Percentiles rank a stretch among this genome's conserved stretches.
phyloP scores from a whole-genome alignment of 2,329 filamentous ascomycete genomes.

The Pestalotiopsis fici region DNA sequence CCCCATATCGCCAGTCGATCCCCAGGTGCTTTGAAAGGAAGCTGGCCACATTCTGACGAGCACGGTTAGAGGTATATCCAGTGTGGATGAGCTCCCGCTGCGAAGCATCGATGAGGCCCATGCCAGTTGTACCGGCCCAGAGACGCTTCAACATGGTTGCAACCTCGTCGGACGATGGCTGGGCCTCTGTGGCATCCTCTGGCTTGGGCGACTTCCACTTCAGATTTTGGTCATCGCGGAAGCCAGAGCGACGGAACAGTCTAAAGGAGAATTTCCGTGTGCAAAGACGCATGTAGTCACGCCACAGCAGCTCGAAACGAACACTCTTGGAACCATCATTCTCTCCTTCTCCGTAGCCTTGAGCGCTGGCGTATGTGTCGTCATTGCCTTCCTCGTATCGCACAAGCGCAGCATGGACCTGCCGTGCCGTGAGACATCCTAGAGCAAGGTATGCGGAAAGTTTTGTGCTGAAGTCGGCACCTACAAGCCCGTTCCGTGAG shows the following conservation, averaged over 20 bases:
- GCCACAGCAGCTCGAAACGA: conserved; percentile 74
- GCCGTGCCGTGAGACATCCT: conserved; percentile 72
- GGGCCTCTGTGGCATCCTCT: conserved; percentile 30
- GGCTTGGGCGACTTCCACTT: conserved; percentile 50
- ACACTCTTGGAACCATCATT: conserved; percentile 71
- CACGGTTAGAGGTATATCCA: conserved; percentile 77
- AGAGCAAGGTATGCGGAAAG: conserved; percentile 73
- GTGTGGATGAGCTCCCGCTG: conserved; percentile 75
- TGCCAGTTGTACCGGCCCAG: conserved; percentile 69
- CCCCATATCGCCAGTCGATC: conserved; percentile 79
- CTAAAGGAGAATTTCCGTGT: conserved; percentile 67
- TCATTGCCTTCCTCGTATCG: conserved; percentile 68
- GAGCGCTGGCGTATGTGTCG: conserved; percentile 34
- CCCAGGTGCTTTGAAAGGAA: conserved; percentile 73
- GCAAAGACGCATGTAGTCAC: conserved; percentile 80
- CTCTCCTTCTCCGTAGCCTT: conserved; percentile 69
- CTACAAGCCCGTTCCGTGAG: conserved; percentile 71
- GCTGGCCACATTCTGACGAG: conserved; percentile 74
- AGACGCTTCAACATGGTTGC: conserved; percentile 57
- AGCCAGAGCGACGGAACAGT: conserved; percentile 67
- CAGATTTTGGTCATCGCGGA: conserved; percentile 47
- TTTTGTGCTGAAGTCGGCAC: conserved; percentile 73
- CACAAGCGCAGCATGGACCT: conserved; percentile 68
- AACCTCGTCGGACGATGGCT: conserved; percentile 44
- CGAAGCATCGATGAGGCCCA: conserved; percentile 76